Conservation (phyloP, 2,329 filamentous ascomycete genomes). For the Niveomyces coronatus region DNA sequence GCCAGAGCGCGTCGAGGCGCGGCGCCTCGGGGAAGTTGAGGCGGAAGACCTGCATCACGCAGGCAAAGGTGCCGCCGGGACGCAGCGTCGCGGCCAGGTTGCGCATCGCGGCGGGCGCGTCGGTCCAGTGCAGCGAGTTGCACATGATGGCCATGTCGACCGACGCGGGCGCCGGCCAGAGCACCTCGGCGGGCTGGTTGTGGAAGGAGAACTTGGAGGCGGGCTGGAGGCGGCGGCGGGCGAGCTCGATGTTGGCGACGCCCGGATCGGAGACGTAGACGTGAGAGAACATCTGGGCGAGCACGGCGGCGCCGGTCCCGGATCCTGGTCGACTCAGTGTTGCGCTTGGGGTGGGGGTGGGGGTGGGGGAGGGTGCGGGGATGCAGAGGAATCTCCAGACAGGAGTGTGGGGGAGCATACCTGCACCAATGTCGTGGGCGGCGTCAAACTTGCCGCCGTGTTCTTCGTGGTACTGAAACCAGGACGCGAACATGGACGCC, state of each 20-base stretch:
- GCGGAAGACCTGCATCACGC: constrained; percentile 8
- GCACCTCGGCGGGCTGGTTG: constrained; percentile 3
- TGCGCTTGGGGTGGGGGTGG: background rate
- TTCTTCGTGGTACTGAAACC: constrained; percentile 5
- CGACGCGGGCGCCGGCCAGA: background rate
- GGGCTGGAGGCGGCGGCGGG: constrained; percentile 2
- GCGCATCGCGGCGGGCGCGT: constrained; percentile 1
- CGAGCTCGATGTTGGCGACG: constrained; percentile 8
- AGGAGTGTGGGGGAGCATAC: background rate
- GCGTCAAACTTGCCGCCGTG: constrained; percentile 6
- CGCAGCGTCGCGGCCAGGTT: constrained; percentile 5
- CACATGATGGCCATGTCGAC: constrained; percentile 8
- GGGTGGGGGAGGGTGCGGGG: too few species aligned
- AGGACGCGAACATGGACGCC: constrained; percentile 7
- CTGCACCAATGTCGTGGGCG: constrained; percentile 8
- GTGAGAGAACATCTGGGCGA: constrained; percentile 5
- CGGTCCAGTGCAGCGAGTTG: constrained; percentile 10
- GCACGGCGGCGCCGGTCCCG: constrained; percentile 6
- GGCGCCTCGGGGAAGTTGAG: constrained; percentile 5
- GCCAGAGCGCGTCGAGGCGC: constrained; percentile 3
- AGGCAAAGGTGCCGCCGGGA: constrained; percentile 5
- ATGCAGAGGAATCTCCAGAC: too few species aligned
- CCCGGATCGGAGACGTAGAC: constrained; percentile 9
- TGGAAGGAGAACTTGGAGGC: constrained; percentile 1
- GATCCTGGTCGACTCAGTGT: background rate